Percentiles rank a stretch among this genome's conserved stretches.
phyloP scores from a whole-genome alignment of 768 basidiomycete genomes.

The Tubosaeta sp. region DNA sequence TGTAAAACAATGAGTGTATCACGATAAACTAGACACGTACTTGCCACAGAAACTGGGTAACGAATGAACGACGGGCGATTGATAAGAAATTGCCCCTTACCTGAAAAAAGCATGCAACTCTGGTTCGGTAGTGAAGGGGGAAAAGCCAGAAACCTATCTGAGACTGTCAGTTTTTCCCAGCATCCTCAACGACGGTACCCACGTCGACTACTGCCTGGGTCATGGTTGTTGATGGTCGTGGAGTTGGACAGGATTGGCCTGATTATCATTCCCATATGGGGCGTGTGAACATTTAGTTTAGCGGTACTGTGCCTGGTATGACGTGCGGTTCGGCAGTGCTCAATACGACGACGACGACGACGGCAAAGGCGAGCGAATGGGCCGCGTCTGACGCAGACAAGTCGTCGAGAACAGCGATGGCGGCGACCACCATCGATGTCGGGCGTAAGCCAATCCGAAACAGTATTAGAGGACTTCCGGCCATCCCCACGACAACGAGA shows the following conservation, averaged over 20 bases:
- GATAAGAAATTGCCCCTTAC: conserved; percentile 37
- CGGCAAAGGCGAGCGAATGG: conserved; percentile 6
- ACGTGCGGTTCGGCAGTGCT: conserved; percentile 7
- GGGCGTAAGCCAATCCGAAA: conserved; percentile 6
- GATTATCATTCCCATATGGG: not conserved
- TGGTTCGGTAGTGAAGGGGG: conserved; percentile 57
- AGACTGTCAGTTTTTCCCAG: not conserved
- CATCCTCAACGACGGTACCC: conserved; percentile 9
- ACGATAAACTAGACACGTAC: conserved; percentile 34
- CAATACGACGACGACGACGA: conserved; percentile 11
- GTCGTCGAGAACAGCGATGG: conserved; percentile 18
- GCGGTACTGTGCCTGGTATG: not conserved
- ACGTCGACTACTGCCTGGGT: conserved; percentile 33
- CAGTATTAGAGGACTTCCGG: conserved; percentile 30
- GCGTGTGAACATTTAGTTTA: conserved; percentile 7
- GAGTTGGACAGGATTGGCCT: not conserved
- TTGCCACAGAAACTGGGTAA: conserved; percentile 78
- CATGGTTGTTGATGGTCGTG: conserved; percentile 15
- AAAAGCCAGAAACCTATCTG: conserved; percentile 65
- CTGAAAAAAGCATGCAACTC: conserved; percentile 80
- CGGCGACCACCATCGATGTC: conserved; percentile 5
- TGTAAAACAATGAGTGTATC: not conserved
- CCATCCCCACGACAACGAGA: conserved; percentile 16
- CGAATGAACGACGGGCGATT: conserved; percentile 1
- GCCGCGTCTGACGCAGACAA: not conserved